Conservation (phyloP, 2,329 filamentous ascomycete genomes). For the Colletotrichum sp. region DNA sequence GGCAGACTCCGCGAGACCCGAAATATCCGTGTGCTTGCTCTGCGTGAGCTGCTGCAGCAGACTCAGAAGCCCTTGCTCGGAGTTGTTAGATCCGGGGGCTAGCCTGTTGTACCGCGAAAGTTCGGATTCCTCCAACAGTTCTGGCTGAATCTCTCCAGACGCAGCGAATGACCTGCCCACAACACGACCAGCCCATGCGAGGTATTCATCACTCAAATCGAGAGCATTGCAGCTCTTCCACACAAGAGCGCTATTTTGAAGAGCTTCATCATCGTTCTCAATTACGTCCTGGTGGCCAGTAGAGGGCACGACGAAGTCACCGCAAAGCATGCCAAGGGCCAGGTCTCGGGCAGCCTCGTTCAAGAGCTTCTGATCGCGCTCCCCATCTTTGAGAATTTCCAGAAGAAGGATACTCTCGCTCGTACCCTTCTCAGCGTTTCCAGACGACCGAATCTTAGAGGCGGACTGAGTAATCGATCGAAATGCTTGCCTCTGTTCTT, state of each 20-base stretch:
- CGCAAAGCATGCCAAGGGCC: constrained; percentile 76
- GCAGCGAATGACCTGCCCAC: constrained; percentile 84
- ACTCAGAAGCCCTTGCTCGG: constrained; percentile 67
- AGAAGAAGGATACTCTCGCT: constrained; percentile 82
- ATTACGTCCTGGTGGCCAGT: constrained; percentile 68
- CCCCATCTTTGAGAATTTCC: constrained; percentile 79
- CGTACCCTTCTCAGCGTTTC: constrained; percentile 72
- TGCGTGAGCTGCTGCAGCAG: constrained; percentile 68
- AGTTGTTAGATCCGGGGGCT: constrained; percentile 55
- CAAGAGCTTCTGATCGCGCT: constrained; percentile 66
- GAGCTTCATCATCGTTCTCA: constrained; percentile 68
- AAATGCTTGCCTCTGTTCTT: constrained; percentile 62
- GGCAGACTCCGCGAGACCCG: constrained; percentile 66
- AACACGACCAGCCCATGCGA: constrained; percentile 84
- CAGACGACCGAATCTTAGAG: constrained; percentile 68
- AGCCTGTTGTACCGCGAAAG: constrained; percentile 55
- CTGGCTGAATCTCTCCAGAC: constrained; percentile 70
- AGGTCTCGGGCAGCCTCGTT: constrained; percentile 72
- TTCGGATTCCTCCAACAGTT: constrained; percentile 65
- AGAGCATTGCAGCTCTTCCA: constrained; percentile 78
- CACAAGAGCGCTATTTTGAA: constrained; percentile 67
- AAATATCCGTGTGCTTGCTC: constrained; percentile 58
- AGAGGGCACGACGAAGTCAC: constrained; percentile 70
- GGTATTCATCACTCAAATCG: constrained; percentile 70
- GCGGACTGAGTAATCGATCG: constrained; percentile 72